phyloP scores from a whole-genome alignment of 495 filamentous ascomycete species.

The Daldinia childiae region DNA sequence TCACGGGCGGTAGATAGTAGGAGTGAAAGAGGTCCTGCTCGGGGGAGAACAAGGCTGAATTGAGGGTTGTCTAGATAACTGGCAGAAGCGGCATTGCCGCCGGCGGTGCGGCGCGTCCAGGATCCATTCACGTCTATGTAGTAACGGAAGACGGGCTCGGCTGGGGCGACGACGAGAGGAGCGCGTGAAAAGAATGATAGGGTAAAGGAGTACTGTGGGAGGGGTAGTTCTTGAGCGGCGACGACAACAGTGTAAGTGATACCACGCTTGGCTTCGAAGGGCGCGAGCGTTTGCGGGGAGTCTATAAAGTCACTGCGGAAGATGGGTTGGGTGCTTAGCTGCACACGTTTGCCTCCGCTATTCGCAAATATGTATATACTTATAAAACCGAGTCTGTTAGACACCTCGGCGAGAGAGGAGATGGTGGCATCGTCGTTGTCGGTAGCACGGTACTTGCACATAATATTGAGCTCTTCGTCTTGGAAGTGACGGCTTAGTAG shows the following conservation, averaged over 20 bases:
- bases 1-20: slow-evolving; percentile 70
- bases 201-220: slow-evolving; percentile 78
- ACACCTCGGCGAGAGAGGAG: slow-evolving; percentile 50
- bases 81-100: slow-evolving; percentile 80
- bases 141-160: slow-evolving; percentile 66
- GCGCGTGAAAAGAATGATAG: slow-evolving; percentile 78
- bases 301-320: slow-evolving; percentile 86
- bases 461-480: slow-evolving; percentile 56
- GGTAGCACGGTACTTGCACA: slow-evolving; percentile 42
- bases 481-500: slow-evolving; percentile 86
- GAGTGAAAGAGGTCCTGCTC: slow-evolving; percentile 68
- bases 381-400: slow-evolving; percentile 75
- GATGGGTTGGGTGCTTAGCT: slow-evolving; percentile 71
- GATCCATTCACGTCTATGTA: slow-evolving; percentile 62
- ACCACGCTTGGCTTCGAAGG: slow-evolving; percentile 68
- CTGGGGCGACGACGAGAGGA: slow-evolving; percentile 66
- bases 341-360: slow-evolving; percentile 72
- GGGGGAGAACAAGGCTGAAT: slow-evolving; percentile 70
- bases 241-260: slow-evolving; percentile 80
- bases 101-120: slow-evolving; percentile 83
- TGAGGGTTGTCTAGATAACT: slow-evolving; percentile 87
- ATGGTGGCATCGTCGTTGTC: slow-evolving; percentile 41
- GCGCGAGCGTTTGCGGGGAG: slow-evolving; percentile 88
- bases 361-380: slow-evolving; percentile 81
- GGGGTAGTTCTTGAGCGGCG: slow-evolving; percentile 77